Evolutionary conservation across 2,329 filamentous ascomycete species (phyloP).

Genomic region (Talaromyces sp.): DNA sequence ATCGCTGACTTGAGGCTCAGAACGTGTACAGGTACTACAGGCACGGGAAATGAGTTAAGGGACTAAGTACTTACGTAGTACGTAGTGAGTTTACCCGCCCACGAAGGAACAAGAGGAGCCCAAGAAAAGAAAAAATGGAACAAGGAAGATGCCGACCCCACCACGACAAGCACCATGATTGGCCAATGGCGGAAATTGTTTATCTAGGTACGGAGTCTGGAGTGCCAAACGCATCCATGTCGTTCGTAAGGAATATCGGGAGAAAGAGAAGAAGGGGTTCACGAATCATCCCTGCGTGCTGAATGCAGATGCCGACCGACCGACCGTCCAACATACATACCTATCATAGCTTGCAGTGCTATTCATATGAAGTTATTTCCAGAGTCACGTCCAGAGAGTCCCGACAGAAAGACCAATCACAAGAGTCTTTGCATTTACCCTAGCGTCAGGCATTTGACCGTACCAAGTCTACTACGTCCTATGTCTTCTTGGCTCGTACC

Average conservation of each 20-base stretch:
- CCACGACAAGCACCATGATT: not conserved
- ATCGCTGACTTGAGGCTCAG: not conserved
- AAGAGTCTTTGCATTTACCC: not conserved
- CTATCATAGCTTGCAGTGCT: not conserved
- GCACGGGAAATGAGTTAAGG: not conserved
- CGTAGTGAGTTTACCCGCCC: not conserved
- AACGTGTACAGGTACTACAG: not conserved
- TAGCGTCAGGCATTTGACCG: not conserved
- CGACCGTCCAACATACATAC: not conserved
- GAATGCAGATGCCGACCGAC: not conserved
- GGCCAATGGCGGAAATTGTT: slow-evolving; percentile 1
- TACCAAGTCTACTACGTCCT: not conserved
- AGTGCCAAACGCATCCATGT: not conserved
- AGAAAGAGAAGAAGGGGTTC: not conserved
- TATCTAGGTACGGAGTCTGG: not conserved
- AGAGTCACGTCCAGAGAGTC: not conserved
- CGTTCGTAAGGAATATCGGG: not conserved
- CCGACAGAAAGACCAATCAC: not conserved
- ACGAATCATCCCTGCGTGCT: not conserved
- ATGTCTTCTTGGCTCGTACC: slow-evolving; percentile 1
- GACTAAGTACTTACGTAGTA: too few species aligned
- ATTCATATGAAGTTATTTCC: slow-evolving; percentile 4
- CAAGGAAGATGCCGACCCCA: not conserved
- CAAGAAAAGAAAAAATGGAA: not conserved
- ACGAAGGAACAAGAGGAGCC: not conserved